Percentiles rank a stretch among this genome's conserved stretches.
Conservation (phyloP, 1,139 yeast species). For the Magnusiomyces tetraspermus region DNA sequence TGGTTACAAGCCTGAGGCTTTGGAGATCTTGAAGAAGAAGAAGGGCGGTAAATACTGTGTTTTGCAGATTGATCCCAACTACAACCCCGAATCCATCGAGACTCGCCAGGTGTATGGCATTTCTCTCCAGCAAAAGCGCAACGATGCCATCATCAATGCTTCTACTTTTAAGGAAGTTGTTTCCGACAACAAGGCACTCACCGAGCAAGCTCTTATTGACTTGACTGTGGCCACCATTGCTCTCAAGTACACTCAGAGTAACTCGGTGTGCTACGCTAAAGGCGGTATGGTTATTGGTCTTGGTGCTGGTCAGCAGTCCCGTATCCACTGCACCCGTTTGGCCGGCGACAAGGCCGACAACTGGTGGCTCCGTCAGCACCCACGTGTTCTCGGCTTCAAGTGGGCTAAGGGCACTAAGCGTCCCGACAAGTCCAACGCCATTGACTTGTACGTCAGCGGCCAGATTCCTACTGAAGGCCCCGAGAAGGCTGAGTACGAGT, state of each 20-base stretch:
- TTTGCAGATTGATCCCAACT: conserved; percentile 91
- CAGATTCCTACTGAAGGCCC: conserved; percentile 91
- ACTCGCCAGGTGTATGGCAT: conserved; percentile 95
- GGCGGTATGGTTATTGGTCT: conserved; percentile 98
- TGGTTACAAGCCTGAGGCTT: conserved; percentile 86
- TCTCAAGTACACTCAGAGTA: conserved; percentile 92
- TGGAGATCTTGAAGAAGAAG: conserved; percentile 78
- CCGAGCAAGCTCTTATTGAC: conserved; percentile 88
- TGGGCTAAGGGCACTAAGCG: conserved; percentile 98
- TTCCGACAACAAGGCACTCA: conserved; percentile 72
- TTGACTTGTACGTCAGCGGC: conserved; percentile 81
- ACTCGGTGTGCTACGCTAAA: conserved; percentile 96
- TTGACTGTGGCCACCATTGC: conserved; percentile 95
- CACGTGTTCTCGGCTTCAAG: conserved; percentile 79
- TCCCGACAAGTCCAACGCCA: conserved; percentile 97
- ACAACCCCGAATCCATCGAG: conserved; percentile 70
- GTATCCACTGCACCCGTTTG: conserved; percentile 96
- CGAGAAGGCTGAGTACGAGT: conserved; percentile 83
- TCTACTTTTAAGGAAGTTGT: conserved; percentile 86
- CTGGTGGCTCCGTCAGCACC: conserved; percentile 99
- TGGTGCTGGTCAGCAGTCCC: conserved; percentile 98
- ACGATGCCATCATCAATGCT: conserved; percentile 89
- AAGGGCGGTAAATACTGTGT: conserved; percentile 97
- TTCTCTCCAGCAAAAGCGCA: conserved; percentile 90
- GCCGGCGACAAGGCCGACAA: conserved; percentile 99